These are phyloP conservation scores for Lachnum nothofagi DNA, from an alignment of 2,329 filamentous ascomycete genomes.

Conservation along the genomic window DNA sequence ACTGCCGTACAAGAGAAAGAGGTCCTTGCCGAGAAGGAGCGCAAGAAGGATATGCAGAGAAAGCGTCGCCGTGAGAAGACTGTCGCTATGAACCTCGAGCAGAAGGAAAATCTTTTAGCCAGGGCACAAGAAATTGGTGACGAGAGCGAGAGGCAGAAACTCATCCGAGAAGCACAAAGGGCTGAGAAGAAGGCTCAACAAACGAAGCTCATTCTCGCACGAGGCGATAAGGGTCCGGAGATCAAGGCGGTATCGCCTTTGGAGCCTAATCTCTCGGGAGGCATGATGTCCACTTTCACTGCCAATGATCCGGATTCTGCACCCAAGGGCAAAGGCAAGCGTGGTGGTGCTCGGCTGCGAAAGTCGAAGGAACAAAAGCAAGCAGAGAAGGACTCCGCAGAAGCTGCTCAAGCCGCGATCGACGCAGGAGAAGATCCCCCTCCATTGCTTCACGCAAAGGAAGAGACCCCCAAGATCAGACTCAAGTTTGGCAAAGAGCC, in stretches of 20 bases:
- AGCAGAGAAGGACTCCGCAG: conserved; percentile 75
- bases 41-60: conserved; percentile 99
- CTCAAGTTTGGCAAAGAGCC: conserved; percentile 52
- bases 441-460: conserved; percentile 37
- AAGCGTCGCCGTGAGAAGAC: conserved; percentile 95
- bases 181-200: conserved; percentile 90
- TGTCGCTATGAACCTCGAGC: conserved; percentile 85
- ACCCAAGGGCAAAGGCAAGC: conserved; percentile 46
- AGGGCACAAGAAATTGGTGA: conserved; percentile 75
- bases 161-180: conserved; percentile 79
- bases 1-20: conserved; percentile 86
- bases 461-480: conserved; percentile 47
- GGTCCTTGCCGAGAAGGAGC: conserved; percentile 90
- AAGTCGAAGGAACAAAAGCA: conserved; percentile 87
- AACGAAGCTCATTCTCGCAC: conserved; percentile 80
- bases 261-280: conserved; percentile 77
- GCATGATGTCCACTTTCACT: conserved; percentile 77
- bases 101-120: conserved; percentile 76
- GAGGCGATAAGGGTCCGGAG: conserved; percentile 74
- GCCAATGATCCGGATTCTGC: conserved; percentile 42
- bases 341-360: conserved; percentile 62
- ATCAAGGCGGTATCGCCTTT: conserved; percentile 62
- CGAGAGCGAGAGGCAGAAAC: conserved; percentile 73
- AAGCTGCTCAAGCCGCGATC: conserved; percentile 78
- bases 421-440: conserved; percentile 73